A percentile compares a stretch with the other conserved stretches of the same genome.
Conservation (phyloP, 768 basidiomycete species). For the Phlegmacium glaucopus region DNA sequence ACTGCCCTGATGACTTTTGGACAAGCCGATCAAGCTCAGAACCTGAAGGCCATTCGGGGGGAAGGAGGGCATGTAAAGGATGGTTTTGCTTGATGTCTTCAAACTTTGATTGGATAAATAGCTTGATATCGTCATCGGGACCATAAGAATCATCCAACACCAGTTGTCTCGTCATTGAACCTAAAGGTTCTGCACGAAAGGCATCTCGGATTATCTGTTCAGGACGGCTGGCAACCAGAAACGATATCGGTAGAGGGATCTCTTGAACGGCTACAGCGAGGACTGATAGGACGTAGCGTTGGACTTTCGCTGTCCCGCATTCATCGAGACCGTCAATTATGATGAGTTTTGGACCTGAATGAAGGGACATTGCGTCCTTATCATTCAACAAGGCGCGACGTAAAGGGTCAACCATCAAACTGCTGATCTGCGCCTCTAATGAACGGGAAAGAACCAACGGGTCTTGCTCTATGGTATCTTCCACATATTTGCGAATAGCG, state of each 20-base stretch:
- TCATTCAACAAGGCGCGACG: slow-evolving; percentile 11
- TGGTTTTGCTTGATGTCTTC: slow-evolving; percentile 7
- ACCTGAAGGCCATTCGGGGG: slow-evolving; percentile 8
- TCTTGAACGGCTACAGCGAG: background rate
- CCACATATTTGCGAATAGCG: slow-evolving; percentile 1
- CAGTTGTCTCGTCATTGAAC: slow-evolving; percentile 1
- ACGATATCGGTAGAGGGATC: slow-evolving; percentile 7
- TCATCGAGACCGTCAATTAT: background rate
- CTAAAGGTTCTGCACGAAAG: slow-evolving; percentile 8
- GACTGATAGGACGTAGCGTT: too few relatives aligned
- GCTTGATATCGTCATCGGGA: slow-evolving; percentile 9
- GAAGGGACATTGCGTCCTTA: slow-evolving; percentile 5
- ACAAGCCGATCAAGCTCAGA: slow-evolving; percentile 2
- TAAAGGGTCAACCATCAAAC: slow-evolving; percentile 9
- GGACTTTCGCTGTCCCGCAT: too few relatives aligned
- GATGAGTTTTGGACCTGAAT: slow-evolving; percentile 4
- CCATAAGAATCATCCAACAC: slow-evolving; percentile 9
- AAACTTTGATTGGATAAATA: slow-evolving; percentile 10
- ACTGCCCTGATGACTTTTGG: slow-evolving; percentile 11
- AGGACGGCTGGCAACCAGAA: slow-evolving; percentile 18
- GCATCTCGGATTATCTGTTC: slow-evolving; percentile 13
- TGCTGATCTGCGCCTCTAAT: slow-evolving; percentile 6
- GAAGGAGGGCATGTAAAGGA: background rate
- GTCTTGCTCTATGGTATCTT: slow-evolving; percentile 7
- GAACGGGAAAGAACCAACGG: slow-evolving; percentile 8